Conservation (phyloP, 495 filamentous ascomycete species). For the Oleoguttula mirabilis region DNA sequence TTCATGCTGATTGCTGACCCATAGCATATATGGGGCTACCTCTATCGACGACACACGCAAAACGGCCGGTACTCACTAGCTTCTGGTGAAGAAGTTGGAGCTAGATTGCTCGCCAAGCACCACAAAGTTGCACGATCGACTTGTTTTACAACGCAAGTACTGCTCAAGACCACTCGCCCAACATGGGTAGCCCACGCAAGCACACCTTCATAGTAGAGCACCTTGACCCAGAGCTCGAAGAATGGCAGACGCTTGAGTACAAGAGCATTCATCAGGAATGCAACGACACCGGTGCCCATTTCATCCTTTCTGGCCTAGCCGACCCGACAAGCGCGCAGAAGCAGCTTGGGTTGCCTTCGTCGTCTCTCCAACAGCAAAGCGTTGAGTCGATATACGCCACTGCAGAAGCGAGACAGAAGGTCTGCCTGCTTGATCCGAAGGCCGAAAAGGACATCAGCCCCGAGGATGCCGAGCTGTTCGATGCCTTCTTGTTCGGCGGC, state of each 20-base stretch:
- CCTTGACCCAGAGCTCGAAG: slow-evolving; percentile 83
- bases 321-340: slow-evolving; percentile 22
- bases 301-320: slow-evolving; percentile 67
- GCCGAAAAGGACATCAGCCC: slow-evolving; percentile 70
- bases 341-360: slow-evolving; percentile 16
- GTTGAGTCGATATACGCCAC: slow-evolving; percentile 60
- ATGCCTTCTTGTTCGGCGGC: slow-evolving; percentile 88
- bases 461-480: slow-evolving; percentile 68
- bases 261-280: slow-evolving; percentile 72
- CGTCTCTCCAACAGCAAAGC: slow-evolving; percentile 46
- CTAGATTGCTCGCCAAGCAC: no score
- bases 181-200: no score
- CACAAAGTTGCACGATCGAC: no score
- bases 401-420: slow-evolving; percentile 48
- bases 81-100: background rate
- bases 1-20: no score
- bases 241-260: slow-evolving; percentile 90
- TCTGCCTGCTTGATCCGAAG: slow-evolving; percentile 82
- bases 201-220: slow-evolving; percentile 73
- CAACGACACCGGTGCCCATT: slow-evolving; percentile 39
- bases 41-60: no score
- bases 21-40: no score
- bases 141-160: no score
- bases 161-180: no score
- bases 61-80: background rate